phyloP scores from a whole-genome alignment of 2,329 filamentous ascomycete genomes.

The Colletotrichum orbiculare region DNA sequence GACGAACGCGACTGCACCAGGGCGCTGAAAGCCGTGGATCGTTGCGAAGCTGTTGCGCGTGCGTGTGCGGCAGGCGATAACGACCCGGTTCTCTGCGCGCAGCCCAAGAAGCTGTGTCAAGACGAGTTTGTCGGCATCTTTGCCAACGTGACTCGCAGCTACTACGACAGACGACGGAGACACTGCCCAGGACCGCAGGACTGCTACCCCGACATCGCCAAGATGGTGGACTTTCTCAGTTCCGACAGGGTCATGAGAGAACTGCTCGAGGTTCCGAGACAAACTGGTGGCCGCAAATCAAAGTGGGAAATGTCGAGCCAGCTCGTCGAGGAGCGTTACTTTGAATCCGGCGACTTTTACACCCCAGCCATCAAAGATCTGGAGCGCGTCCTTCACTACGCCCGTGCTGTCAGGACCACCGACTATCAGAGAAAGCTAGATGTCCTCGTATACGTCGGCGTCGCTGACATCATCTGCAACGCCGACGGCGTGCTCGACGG shows the following conservation, averaged over 20 bases:
- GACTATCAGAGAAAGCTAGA: background rate
- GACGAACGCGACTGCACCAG: constrained; percentile 6
- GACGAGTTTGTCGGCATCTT: constrained; percentile 15
- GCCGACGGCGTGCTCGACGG: constrained; percentile 21
- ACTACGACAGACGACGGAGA: constrained; percentile 15
- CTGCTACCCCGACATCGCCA: constrained; percentile 21
- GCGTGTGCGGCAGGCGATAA: background rate
- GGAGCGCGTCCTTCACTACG: background rate
- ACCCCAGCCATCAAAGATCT: constrained; percentile 3
- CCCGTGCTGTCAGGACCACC: background rate
- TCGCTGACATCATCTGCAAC: constrained; percentile 26
- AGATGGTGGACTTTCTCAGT: constrained; percentile 5
- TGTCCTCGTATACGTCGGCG: constrained; percentile 15
- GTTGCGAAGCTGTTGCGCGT: constrained; percentile 4
- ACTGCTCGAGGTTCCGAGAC: constrained; percentile 4
- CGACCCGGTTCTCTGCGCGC: constrained; percentile 9
- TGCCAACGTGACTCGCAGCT: constrained; percentile 13
- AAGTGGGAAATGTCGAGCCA: constrained; percentile 17
- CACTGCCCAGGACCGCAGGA: constrained; percentile 9
- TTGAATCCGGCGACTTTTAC: constrained; percentile 18
- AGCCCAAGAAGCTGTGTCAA: constrained; percentile 5
- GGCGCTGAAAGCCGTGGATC: background rate
- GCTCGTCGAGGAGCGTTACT: background rate
- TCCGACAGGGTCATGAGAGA: background rate
- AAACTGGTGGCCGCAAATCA: constrained; percentile 9